Base-by-base conservation (phyloP, 352 stramenopile genomes). In the Thraustotheca clavata region DNA sequence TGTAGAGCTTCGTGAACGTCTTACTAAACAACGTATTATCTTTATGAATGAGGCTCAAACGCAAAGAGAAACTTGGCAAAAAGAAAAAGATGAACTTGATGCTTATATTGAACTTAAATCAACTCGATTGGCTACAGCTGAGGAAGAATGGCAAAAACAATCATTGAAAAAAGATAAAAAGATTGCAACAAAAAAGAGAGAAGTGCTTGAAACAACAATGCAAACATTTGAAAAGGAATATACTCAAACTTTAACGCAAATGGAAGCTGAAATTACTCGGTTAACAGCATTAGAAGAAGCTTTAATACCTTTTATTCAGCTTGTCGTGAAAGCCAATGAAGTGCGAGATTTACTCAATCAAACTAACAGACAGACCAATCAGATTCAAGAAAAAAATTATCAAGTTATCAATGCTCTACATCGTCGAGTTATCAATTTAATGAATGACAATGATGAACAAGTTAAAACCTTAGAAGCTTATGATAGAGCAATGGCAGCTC, bases 61-160 rank as follows among this genome's bases (percentile, higher is more conserved):
- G 11, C 73, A 88, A 26, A 43, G 89, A 24, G 81, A 90, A 46
- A 49, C 72, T 12, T 66, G 83, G 16, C 73, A 71, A 2, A 70
- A 83, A 41, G 83, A 93, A 62, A 71, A 86, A 60, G 72, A 73
- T 14, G 81, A 93, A 48, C 57, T 93, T 22, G 69, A 83, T 33
- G 80, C 87, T 27, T 93, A 89, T 59, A 77, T 93, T 22, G 71
- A 78, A 7, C 70, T 91, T 9, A 93, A 93, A 55, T 71, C 68
- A 7, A 91, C 89, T 33, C 77, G 81, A 12, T 83, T 93, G 67
- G 88, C 89, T 52, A 73, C 68, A 14, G 89, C 78, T 20, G 78
- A 83, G 4, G 80, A 93, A 54, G 83, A 89, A 47, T 93, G 83
- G 80, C 83, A 93, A 47, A 83, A 83, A 38, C 83, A 91, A 47